A percentile compares a stretch with the other conserved stretches of the same genome.
phyloP scores from a whole-genome alignment of 2,329 filamentous ascomycete species.

The Fusarium irregulare region DNA sequence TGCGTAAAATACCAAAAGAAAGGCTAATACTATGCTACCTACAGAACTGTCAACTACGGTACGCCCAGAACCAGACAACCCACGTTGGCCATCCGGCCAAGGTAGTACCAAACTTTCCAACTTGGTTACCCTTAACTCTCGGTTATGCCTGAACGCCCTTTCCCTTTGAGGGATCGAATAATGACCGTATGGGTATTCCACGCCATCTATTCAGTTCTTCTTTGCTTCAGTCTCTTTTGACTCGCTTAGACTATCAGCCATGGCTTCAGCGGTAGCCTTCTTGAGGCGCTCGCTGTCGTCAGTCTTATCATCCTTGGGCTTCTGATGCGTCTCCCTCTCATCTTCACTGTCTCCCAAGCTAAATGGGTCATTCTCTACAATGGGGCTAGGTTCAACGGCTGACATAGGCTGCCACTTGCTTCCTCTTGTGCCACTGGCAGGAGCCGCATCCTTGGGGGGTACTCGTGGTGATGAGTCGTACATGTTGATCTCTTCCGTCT shows the following conservation, averaged over 20 bases:
- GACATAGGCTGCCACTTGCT: constrained; percentile 99
- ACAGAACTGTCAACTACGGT: constrained; percentile 22
- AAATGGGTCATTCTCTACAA: constrained; percentile 93
- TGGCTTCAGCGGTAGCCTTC: constrained; percentile 72
- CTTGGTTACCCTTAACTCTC: constrained; percentile 14
- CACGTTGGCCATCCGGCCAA: constrained; percentile 11
- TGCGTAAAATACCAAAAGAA: constrained; percentile 24
- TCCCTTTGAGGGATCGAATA: not conserved
- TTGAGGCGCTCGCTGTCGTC: constrained; percentile 72
- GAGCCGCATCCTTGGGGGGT: constrained; percentile 62
- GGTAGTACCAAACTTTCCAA: constrained; percentile 19
- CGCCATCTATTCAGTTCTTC: constrained; percentile 47
- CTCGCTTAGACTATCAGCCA: constrained; percentile 65
- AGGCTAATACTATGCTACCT: constrained; percentile 43
- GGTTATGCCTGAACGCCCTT: not conserved
- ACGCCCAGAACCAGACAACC: constrained; percentile 27
- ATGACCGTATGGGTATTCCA: not conserved
- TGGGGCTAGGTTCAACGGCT: constrained; percentile 81
- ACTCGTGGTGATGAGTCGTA: constrained; percentile 74
- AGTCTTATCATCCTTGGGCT: constrained; percentile 65
- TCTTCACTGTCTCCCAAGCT: constrained; percentile 96
- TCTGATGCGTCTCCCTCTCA: constrained; percentile 74
- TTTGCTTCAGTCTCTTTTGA: constrained; percentile 50
- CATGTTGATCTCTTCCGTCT: constrained; percentile 81
- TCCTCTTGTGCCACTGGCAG: constrained; percentile 67